Evolutionary conservation across 352 stramenopile species (phyloP).

Genomic region (Phytophthora pluvialis): DNA sequence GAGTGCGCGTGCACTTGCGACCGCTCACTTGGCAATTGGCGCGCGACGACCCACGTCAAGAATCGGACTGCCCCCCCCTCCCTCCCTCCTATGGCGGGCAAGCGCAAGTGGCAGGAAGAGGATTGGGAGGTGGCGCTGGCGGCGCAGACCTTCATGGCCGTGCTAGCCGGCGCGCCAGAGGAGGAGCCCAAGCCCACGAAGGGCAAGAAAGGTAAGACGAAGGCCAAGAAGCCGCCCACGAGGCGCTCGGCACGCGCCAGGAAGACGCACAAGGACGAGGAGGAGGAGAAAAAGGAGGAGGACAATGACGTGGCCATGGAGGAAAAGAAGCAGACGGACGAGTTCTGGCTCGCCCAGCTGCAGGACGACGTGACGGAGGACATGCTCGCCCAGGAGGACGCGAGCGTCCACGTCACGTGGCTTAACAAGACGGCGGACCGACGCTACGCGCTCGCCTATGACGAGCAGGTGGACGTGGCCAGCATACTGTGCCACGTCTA

Average conservation of each 20-base stretch:
- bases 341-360: conserved; percentile 78
- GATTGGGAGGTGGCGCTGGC: conserved; percentile 76
- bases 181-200: conserved; percentile 10
- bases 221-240: conserved; percentile 17
- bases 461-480: conserved; percentile 68
- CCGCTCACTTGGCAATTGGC: neutral
- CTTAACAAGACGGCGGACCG: conserved; percentile 45
- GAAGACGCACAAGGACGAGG: neutral
- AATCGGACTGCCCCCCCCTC: neutral
- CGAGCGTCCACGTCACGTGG: conserved; percentile 64
- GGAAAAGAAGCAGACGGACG: conserved; percentile 33
- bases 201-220: conserved; percentile 22
- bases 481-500: conserved; percentile 81
- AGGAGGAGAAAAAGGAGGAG: neutral
- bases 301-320: conserved; percentile 14
- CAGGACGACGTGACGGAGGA: conserved; percentile 79
- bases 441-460: conserved; percentile 60
- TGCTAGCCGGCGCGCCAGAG: conserved; percentile 43
- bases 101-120: conserved; percentile 74
- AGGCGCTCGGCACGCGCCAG: conserved; percentile 13
- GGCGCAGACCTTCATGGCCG: conserved; percentile 69
- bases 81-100: conserved; percentile 13
- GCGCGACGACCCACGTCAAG: neutral
- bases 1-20: no score
- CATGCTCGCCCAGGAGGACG: conserved; percentile 63